These are phyloP conservation scores for Cyclotella distinguenda DNA, from an alignment of 108 stramenopile genomes.

Conservation along the genomic window DNA sequence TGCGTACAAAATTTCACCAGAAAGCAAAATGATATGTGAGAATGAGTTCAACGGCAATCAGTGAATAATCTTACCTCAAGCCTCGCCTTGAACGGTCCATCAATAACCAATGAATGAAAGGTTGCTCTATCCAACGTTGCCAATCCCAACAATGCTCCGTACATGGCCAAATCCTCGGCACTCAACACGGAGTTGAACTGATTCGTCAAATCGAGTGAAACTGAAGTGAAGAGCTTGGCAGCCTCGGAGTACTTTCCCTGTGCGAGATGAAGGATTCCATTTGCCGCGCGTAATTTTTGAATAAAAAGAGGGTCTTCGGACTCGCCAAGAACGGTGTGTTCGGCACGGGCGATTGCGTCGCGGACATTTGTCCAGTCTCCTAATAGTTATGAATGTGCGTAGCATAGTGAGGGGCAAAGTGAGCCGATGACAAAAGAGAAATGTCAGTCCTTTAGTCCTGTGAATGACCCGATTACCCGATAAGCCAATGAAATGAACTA, in stretches of 20 bases:
- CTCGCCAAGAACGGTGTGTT: slow-evolving; percentile 23
- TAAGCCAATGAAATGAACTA: background rate
- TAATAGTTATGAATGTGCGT: background rate
- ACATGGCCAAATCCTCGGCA: slow-evolving; percentile 76
- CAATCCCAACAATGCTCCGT: slow-evolving; percentile 64
- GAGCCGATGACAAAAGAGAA: background rate
- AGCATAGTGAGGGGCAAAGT: background rate
- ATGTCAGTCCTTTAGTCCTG: background rate
- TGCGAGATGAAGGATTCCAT: slow-evolving; percentile 41
- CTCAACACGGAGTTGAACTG: slow-evolving; percentile 37
- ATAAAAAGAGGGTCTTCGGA: slow-evolving; percentile 25
- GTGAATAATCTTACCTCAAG: slow-evolving; percentile 42
- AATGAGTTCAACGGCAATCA: slow-evolving; percentile 18
- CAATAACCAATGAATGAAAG: slow-evolving; percentile 30
- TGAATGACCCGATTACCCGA: background rate
- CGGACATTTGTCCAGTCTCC: slow-evolving; percentile 36
- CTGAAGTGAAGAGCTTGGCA: slow-evolving; percentile 31
- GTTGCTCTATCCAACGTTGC: slow-evolving; percentile 44
- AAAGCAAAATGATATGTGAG: slow-evolving; percentile 30
- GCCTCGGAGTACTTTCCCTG: slow-evolving; percentile 43
- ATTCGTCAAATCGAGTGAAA: slow-evolving; percentile 41
- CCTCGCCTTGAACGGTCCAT: slow-evolving; percentile 51
- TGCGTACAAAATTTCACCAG: slow-evolving; percentile 23
- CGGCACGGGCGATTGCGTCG: slow-evolving; percentile 38
- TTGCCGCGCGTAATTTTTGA: slow-evolving; percentile 45